Evolutionary conservation across 495 filamentous ascomycete species (phyloP).

Genomic region (Echria macrotheca): DNA sequence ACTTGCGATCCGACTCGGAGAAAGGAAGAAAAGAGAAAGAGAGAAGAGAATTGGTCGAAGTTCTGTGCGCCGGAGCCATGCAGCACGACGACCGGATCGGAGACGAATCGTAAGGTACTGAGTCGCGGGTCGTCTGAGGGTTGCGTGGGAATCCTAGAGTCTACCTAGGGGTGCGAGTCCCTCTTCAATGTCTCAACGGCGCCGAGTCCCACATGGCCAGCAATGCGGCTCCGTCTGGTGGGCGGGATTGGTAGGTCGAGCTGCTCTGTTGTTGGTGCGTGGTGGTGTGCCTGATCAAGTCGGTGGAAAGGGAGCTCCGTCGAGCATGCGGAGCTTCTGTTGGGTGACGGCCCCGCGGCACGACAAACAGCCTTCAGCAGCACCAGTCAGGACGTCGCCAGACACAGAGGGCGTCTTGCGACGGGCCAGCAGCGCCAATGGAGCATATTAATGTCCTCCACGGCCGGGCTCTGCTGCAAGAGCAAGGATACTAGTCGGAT

Average conservation of each 20-base stretch:
- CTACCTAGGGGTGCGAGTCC: too few relatives aligned
- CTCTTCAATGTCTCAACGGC: conserved; percentile 23
- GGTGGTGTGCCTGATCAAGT: conserved; percentile 8
- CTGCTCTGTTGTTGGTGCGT: not conserved
- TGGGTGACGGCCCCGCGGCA: conserved; percentile 11
- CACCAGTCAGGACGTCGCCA: conserved; percentile 16
- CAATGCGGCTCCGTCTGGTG: conserved; percentile 22
- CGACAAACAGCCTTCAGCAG: conserved; percentile 10
- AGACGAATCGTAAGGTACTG: too few relatives aligned
- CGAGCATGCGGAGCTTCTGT: conserved; percentile 4
- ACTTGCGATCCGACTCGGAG: not conserved
- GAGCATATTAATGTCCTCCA: conserved; percentile 26
- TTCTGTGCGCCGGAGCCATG: too few relatives aligned
- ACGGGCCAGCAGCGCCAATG: conserved; percentile 24
- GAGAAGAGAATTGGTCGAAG: too few relatives aligned
- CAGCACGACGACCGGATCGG: too few relatives aligned
- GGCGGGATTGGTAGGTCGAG: not conserved
- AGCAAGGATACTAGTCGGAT: conserved; percentile 29
- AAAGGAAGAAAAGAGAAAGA: conserved; percentile 3
- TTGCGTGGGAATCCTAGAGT: too few relatives aligned
- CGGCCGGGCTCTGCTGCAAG: conserved; percentile 20
- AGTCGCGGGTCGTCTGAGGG: too few relatives aligned
- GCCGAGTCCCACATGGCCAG: conserved; percentile 31
- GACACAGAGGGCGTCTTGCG: conserved; percentile 13
- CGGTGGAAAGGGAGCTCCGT: conserved; percentile 7